Base-by-base conservation (phyloP, 179 eudicot species). In the Spergularia azorica region DNA sequence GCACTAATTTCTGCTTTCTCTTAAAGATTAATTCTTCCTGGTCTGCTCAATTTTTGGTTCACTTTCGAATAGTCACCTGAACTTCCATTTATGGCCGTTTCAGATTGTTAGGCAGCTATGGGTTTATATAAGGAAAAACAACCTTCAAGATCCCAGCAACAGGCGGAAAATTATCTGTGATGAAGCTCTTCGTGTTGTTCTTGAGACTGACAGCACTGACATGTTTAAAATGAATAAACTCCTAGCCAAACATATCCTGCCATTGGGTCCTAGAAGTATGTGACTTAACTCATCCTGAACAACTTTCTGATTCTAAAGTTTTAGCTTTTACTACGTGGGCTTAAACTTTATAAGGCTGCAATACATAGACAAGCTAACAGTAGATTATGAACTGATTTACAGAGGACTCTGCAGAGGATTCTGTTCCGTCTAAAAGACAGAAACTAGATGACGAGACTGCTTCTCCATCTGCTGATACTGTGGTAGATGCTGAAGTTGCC, bases 31-130 rank as follows among this genome's bases (percentile, higher is more conserved):
- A 18, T 15, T 73, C 20, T 1, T 14, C 68, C n/a, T 65, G 52
- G 15, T 69, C 57, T 77, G 38, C 63, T 61, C 12, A 32, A 14
- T 36, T 61, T 70, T 5, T 11, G 11, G 16, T 32, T 70, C 50
- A 18, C 26, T 73, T 4, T 55, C 20, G 21, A 63, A 14, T 50
- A 13, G 39, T n/a, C 36, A 71, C 56, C 54, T 32, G 46, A 11
- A 36, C n/a, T 12, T 20, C 56, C 26, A 17, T 61, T 14, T 62
- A 62, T 75, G 18, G 38, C 39, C 64, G 62, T 39, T 84, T 69
- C 83, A 90, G 95, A 87, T 90, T 80, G 93, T 90, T 76, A 90
- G 82, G 86, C 95, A 89, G 86, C 81, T 92, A 39, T 92, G 92
- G 95, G 93, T 83, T 21, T 92, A 92, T 81, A 89, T 90, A 79